phyloP scores from a whole-genome alignment of 345 rosid species.

The Eucalyptus marginata region DNA sequence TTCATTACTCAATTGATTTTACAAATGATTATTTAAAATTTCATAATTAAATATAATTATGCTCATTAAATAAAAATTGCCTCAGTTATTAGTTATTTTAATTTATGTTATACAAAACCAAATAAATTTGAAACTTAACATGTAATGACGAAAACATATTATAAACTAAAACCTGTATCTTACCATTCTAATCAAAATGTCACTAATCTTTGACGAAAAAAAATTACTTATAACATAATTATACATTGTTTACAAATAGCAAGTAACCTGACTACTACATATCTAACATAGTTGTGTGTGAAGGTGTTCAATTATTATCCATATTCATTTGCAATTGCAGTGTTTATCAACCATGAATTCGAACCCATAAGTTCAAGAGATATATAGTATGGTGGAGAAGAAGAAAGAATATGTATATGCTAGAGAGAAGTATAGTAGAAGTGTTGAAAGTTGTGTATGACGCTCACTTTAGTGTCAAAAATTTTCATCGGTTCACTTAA shows the following conservation, averaged over 20 bases:
- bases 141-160: neutral
- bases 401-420: neutral
- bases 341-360: neutral
- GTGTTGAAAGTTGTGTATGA: too few relatives aligned
- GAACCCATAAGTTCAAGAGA: neutral
- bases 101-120: too few relatives aligned
- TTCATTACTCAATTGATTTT: neutral
- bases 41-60: too few relatives aligned
- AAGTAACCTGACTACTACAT: neutral
- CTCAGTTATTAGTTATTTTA: too few relatives aligned
- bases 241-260: neutral
- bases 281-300: neutral
- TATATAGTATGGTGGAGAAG: neutral
- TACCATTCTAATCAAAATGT: neutral
- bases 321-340: neutral
- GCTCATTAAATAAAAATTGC: neutral
- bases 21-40: too few relatives aligned
- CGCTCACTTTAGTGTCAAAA: too few relatives aligned
- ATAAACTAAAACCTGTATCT: neutral
- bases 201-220: too few relatives aligned
- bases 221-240: neutral
- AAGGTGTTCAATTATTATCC: neutral
- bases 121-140: neutral
- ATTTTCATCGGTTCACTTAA: too few relatives aligned
- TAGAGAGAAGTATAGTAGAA: too few relatives aligned